phyloP scores from a whole-genome alignment of 768 basidiomycete species.

The Suillus placidus region DNA sequence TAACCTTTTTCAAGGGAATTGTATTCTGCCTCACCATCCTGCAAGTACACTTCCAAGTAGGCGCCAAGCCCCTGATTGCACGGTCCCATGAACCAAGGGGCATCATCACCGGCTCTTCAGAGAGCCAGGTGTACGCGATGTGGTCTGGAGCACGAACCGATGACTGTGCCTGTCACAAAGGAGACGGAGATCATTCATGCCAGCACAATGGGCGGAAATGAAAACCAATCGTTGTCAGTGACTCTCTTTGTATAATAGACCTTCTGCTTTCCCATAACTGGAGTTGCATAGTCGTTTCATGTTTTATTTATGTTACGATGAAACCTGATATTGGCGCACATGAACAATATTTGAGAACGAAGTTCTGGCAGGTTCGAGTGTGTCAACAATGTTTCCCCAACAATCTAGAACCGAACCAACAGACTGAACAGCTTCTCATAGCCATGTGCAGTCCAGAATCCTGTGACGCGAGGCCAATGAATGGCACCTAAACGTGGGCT shows the following conservation, averaged over 20 bases:
- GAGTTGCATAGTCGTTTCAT: background rate
- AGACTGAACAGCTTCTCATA: no score
- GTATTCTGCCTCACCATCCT: conserved; percentile 12
- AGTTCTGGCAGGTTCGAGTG: no score
- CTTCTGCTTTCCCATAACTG: background rate
- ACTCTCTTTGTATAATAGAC: background rate
- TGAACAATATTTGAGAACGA: no score
- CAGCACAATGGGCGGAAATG: background rate
- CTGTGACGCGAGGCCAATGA: no score
- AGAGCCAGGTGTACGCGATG: background rate
- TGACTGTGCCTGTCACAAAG: background rate
- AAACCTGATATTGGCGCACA: no score
- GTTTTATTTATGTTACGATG: background rate
- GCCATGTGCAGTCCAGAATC: no score
- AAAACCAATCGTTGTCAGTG: background rate
- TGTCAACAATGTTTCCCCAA: no score
- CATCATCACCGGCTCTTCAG: background rate
- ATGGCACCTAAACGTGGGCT: no score
- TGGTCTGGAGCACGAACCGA: background rate
- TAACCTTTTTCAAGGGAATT: conserved; percentile 2
- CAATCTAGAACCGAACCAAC: no score
- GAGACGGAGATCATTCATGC: background rate
- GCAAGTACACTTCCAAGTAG: conserved; percentile 14
- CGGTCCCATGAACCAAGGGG: background rate
- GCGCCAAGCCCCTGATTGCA: background rate